These are phyloP conservation scores for Aureobasidium zeae DNA, from an alignment of 2,329 filamentous ascomycete genomes.

Conservation along the genomic window DNA sequence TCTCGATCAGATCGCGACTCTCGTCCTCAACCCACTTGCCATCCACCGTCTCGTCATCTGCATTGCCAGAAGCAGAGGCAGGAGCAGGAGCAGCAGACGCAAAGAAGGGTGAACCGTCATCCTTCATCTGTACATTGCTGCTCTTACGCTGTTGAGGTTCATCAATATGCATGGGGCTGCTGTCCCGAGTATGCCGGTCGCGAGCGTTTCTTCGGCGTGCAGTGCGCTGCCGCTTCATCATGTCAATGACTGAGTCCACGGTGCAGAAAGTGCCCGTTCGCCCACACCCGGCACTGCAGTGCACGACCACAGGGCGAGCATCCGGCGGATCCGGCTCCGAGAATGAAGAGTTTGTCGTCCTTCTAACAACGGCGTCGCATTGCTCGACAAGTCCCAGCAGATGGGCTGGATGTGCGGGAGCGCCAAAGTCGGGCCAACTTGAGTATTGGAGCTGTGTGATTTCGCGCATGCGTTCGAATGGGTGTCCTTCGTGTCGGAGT, in stretches of 20 bases:
- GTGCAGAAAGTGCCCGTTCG: slow-evolving; percentile 95
- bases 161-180: slow-evolving; percentile 39
- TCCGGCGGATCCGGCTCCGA: slow-evolving; percentile 42
- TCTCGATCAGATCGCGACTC: slow-evolving; percentile 68
- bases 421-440: slow-evolving; percentile 95
- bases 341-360: slow-evolving; percentile 32
- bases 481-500: slow-evolving; percentile 63
- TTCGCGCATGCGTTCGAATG: slow-evolving; percentile 79
- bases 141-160: too few species aligned
- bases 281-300: slow-evolving; percentile 93
- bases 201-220: slow-evolving; percentile 27
- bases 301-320: slow-evolving; percentile 70
- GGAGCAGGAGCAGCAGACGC: not conserved
- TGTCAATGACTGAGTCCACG: slow-evolving; percentile 89
- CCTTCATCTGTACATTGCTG: slow-evolving; percentile 7
- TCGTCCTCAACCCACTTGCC: slow-evolving; percentile 61
- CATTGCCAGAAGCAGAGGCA: not conserved
- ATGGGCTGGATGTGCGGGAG: slow-evolving; percentile 79
- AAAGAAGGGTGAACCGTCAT: slow-evolving; percentile 17
- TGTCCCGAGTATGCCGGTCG: too few species aligned
- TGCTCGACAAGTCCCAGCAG: slow-evolving; percentile 84
- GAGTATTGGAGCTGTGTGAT: slow-evolving; percentile 92
- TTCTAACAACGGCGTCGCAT: slow-evolving; percentile 60
- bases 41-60: slow-evolving; percentile 16
- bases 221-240: slow-evolving; percentile 74